These are phyloP conservation scores for Cryphonectria radicalis DNA, from an alignment of 2,329 filamentous ascomycete species.

Conservation along the genomic window DNA sequence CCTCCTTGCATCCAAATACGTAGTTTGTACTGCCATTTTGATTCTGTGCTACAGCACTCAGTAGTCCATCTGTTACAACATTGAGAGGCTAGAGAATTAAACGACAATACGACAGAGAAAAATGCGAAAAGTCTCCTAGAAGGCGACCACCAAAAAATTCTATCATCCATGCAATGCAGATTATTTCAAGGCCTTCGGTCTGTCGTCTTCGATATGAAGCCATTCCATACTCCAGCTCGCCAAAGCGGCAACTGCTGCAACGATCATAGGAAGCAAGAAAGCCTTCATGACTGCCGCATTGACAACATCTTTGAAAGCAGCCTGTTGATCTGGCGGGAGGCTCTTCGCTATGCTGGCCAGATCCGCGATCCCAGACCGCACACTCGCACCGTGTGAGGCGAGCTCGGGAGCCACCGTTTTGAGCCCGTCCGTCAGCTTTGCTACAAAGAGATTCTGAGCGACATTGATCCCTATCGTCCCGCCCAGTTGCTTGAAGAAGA, in stretches of 20 bases:
- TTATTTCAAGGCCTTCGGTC: neutral
- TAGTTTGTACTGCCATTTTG: neutral
- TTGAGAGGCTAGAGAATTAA: neutral
- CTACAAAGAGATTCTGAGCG: slow-evolving; percentile 13
- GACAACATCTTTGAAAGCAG: slow-evolving; percentile 1
- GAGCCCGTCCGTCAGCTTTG: neutral
- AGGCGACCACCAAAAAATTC: neutral
- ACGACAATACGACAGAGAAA: neutral
- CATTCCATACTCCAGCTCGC: slow-evolving; percentile 16
- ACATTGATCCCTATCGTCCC: slow-evolving; percentile 11
- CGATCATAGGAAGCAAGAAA: slow-evolving; percentile 6
- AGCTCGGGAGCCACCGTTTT: neutral
- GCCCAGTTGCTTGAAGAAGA: slow-evolving; percentile 16
- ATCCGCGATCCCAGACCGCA: slow-evolving; percentile 1
- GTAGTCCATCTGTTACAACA: neutral
- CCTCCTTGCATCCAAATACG: neutral
- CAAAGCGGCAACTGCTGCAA: slow-evolving; percentile 4
- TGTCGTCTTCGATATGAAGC: slow-evolving; percentile 11
- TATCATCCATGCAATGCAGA: neutral
- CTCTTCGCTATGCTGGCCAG: neutral
- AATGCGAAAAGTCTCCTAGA: neutral
- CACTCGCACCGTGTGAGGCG: neutral
- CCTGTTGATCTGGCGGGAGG: neutral
- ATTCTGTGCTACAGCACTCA: neutral
- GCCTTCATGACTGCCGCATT: slow-evolving; percentile 3